Conservation (phyloP, 2,329 filamentous ascomycete species). For the Penicillium verrucosum region DNA sequence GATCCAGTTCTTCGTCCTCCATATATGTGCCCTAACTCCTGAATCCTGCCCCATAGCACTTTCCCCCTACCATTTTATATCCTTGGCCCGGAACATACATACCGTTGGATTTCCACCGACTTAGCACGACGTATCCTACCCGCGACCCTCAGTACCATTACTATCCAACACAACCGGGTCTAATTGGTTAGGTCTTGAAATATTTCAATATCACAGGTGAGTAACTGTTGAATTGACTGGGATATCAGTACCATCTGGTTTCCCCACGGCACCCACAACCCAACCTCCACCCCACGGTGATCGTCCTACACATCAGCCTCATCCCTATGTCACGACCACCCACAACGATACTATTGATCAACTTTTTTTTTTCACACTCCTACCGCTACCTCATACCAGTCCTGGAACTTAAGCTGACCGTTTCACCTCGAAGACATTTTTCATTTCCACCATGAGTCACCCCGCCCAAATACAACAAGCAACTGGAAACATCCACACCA, state of each 20-base stretch:
- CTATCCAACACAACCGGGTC: background rate
- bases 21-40: constrained; percentile 11
- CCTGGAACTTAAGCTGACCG: constrained; percentile 1
- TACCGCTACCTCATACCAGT: background rate
- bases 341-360: background rate
- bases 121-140: constrained; percentile 3
- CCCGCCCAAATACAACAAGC: constrained; percentile 16
- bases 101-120: background rate
- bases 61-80: constrained; percentile 4
- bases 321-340: background rate
- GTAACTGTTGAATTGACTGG: background rate
- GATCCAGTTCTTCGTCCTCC: background rate
- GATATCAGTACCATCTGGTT: background rate
- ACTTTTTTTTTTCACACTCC: background rate
- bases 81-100: background rate
- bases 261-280: background rate
- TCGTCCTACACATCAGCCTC: background rate
- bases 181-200: background rate
- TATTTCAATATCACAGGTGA: constrained; percentile 11
- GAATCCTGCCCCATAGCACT: constrained; percentile 11
- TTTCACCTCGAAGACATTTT: background rate
- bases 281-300: background rate
- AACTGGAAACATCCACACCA: constrained; percentile 14
- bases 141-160: background rate
- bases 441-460: constrained; percentile 18